Base-by-base conservation (phyloP, 2,329 filamentous ascomycete genomes). In the Fonsecaea multimorphosa region DNA sequence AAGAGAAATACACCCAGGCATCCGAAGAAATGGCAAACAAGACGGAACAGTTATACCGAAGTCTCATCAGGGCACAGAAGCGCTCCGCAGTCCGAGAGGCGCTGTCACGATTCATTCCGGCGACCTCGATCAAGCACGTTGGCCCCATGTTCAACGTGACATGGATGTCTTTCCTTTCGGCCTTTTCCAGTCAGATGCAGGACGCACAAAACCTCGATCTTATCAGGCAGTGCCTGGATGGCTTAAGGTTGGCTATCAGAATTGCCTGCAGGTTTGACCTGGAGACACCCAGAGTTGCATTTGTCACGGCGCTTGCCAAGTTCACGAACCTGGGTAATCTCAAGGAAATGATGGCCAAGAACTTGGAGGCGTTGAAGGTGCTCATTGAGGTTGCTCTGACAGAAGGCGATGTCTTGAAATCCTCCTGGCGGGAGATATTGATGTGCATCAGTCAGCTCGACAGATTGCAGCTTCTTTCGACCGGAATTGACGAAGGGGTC, bases 151-250 rank as follows among this genome's bases (percentile, higher is more conserved):
- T 99, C 75, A 93, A 97, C 73, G 93, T 97, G 27, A 96, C 93
- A 0, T 99, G 95, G 95, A 99, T 98, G 94, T 97, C 94, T 9
- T 96, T 97, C 78, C 90, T 99, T 74, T 98, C 94, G 4, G 93
- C 93, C 0, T 85, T 99, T 29, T 97, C 94, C 1, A 93, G 91
- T 58, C 91, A 96, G 72, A 93, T 95, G 76, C 95, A 98, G 73
- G 93, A 97, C 75, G 91, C 92, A 0, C 91, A 96, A 72, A 97
- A 97, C 73, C 83, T 97, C 3, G 93, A 97, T 71, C 91, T 95
- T 16, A 93, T 97, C 77, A 92, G 89, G 75, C 80, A 97, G 6
- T 99, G 95, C 74, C 90, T 99, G 73, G 94, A 99, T 74, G 95
- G 95, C 2, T 92, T 98, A 84, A 96, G 93, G 76, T 84, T 99